Percentiles rank a stretch among this genome's conserved stretches.
Conservation (phyloP, 2,329 filamentous ascomycete species). For the Curvularia verruculosa region DNA sequence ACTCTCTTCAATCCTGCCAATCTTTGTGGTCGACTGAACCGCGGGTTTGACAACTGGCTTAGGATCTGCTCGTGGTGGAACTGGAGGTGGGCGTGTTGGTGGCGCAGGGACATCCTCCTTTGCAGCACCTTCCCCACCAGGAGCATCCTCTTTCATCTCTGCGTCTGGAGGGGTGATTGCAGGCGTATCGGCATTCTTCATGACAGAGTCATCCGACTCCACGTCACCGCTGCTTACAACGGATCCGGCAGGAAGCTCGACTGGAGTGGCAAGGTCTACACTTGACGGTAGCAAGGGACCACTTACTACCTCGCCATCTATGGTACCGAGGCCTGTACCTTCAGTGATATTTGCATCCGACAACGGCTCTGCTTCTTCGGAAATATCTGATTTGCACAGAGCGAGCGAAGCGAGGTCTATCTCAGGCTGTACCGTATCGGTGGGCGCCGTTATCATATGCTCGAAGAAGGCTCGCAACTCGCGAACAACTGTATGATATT, state of each 20-base stretch:
- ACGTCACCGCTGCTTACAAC: slow-evolving; percentile 1
- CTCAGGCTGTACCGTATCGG: slow-evolving; percentile 70
- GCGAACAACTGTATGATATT: slow-evolving; percentile 66
- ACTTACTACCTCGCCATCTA: slow-evolving; percentile 53
- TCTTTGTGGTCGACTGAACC: slow-evolving; percentile 26
- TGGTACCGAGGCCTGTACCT: slow-evolving; percentile 48
- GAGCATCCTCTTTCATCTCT: slow-evolving; percentile 31
- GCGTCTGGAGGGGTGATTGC: slow-evolving; percentile 24
- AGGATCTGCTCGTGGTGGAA: slow-evolving; percentile 60
- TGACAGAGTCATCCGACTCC: slow-evolving; percentile 1
- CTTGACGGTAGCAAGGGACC: slow-evolving; percentile 54
- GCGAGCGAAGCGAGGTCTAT: slow-evolving; percentile 81
- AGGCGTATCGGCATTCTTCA: slow-evolving; percentile 8
- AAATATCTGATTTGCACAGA: slow-evolving; percentile 64
- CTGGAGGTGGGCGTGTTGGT: slow-evolving; percentile 61
- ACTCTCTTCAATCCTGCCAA: slow-evolving; percentile 62
- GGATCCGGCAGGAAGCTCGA: slow-evolving; percentile 4
- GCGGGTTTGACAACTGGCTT: slow-evolving; percentile 8
- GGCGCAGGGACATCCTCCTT: slow-evolving; percentile 39
- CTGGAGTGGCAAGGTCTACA: not conserved
- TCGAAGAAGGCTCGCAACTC: slow-evolving; percentile 74
- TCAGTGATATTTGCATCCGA: slow-evolving; percentile 54
- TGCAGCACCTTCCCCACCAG: slow-evolving; percentile 28
- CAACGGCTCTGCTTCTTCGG: slow-evolving; percentile 44
- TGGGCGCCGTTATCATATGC: slow-evolving; percentile 69